Conservation (phyloP, 2,329 filamentous ascomycete species). For the Venturia asperata region DNA sequence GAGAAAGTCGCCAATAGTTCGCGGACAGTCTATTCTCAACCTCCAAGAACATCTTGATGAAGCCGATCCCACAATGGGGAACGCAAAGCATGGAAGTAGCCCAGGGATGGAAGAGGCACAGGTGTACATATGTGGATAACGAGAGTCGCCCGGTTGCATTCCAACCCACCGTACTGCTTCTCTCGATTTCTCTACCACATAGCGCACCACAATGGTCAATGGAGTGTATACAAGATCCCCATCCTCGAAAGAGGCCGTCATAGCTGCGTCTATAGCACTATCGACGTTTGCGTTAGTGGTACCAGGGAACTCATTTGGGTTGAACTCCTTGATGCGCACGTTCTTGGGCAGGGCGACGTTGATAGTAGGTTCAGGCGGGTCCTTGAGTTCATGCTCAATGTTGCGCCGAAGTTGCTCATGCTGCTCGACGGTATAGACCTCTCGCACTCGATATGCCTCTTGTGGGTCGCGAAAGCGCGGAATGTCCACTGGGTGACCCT, state of each 20-base stretch:
- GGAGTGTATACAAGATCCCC: slow-evolving; percentile 4
- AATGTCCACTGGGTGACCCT: slow-evolving; percentile 34
- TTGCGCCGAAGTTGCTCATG: slow-evolving; percentile 70
- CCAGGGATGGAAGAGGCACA: slow-evolving; percentile 72
- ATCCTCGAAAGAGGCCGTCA: slow-evolving; percentile 13
- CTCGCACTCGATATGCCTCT: slow-evolving; percentile 54
- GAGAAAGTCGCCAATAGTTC: slow-evolving; percentile 70
- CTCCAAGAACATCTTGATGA: slow-evolving; percentile 79
- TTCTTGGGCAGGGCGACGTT: slow-evolving; percentile 52
- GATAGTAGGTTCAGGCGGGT: slow-evolving; percentile 50
- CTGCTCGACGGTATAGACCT: slow-evolving; percentile 58
- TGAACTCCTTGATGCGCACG: slow-evolving; percentile 55
- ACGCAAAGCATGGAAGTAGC: slow-evolving; percentile 68
- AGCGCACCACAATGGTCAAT: slow-evolving; percentile 54
- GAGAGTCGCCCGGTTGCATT: slow-evolving; percentile 66
- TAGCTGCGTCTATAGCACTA: slow-evolving; percentile 6
- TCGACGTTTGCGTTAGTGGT: background rate
- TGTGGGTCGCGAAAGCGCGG: slow-evolving; percentile 57
- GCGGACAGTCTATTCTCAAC: slow-evolving; percentile 76
- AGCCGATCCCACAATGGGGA: slow-evolving; percentile 86
- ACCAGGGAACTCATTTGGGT: slow-evolving; percentile 30
- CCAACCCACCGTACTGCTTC: slow-evolving; percentile 93
- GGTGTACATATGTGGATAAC: slow-evolving; percentile 90
- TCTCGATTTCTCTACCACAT: slow-evolving; percentile 64
- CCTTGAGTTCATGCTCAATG: slow-evolving; percentile 51